Evolutionary conservation across 2,329 filamentous ascomycete species (phyloP).

Genomic region (Microdochium trichocladiopsis): DNA sequence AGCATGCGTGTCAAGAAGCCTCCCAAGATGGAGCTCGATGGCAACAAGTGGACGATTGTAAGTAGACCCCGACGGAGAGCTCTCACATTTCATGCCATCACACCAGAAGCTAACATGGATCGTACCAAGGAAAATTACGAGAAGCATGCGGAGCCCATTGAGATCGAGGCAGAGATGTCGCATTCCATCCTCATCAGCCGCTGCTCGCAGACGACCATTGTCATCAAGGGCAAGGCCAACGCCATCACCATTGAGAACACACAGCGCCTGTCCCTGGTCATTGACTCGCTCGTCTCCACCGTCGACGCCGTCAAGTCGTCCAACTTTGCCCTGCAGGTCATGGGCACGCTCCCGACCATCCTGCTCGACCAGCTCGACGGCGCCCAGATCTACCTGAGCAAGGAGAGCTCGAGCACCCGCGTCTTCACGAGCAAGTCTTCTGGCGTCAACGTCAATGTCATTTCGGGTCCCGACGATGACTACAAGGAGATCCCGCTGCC

Average conservation of each 20-base stretch:
- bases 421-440: slow-evolving; percentile 86
- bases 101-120: slow-evolving; percentile 4
- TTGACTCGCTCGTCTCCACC: slow-evolving; percentile 84
- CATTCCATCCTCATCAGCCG: slow-evolving; percentile 90
- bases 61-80: slow-evolving; percentile 17
- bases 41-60: slow-evolving; percentile 90
- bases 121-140: slow-evolving; percentile 85
- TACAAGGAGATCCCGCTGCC: slow-evolving; percentile 83
- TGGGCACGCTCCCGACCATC: slow-evolving; percentile 79
- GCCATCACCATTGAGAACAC: slow-evolving; percentile 96
- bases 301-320: slow-evolving; percentile 93
- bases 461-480: slow-evolving; percentile 65
- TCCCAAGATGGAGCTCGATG: slow-evolving; percentile 69
- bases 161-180: slow-evolving; percentile 73
- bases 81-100: background rate
- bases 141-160: slow-evolving; percentile 62
- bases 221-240: slow-evolving; percentile 89
- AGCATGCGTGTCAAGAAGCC: slow-evolving; percentile 81
- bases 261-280: slow-evolving; percentile 71
- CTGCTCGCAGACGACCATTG: slow-evolving; percentile 85
- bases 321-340: slow-evolving; percentile 90
- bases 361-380: slow-evolving; percentile 91
- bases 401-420: slow-evolving; percentile 70
- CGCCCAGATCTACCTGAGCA: slow-evolving; percentile 78
- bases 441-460: slow-evolving; percentile 80